These are phyloP conservation scores for Ottelia alismoides DNA, from an alignment of 106 monocot species.

Conservation along the genomic window DNA sequence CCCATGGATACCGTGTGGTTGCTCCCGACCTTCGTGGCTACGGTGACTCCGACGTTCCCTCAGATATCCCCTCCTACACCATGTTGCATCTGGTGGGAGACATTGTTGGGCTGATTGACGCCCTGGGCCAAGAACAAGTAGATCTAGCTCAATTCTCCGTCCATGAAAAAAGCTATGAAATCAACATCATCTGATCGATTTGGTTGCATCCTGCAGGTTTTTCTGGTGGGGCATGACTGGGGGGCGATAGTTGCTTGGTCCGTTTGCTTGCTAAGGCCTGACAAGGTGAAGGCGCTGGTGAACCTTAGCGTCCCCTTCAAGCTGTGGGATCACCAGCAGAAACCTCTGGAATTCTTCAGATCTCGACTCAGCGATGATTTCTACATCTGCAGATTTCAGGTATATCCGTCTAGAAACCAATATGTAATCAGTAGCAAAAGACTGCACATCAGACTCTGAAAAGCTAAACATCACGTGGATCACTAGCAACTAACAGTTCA, in stretches of 20 bases:
- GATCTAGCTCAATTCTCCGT: neutral
- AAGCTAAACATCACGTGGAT: too few species aligned
- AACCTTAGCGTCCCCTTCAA: too few species aligned
- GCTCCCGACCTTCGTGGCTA: constrained; percentile 57
- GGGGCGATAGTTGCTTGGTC: too few species aligned
- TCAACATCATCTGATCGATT: constrained; percentile 28
- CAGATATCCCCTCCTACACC: constrained; percentile 3
- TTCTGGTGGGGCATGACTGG: too few species aligned
- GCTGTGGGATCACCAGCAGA: constrained; percentile 10
- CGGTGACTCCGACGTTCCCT: constrained; percentile 25
- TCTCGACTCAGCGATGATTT: constrained; percentile 30
- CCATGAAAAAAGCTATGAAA: too few species aligned
- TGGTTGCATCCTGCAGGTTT: constrained; percentile 29
- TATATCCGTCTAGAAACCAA: neutral
- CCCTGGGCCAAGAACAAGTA: constrained; percentile 27
- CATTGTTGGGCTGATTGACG: constrained; percentile 23
- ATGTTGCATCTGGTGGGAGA: constrained; percentile 31
- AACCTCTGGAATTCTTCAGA: constrained; percentile 22
- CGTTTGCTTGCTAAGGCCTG: too few species aligned
- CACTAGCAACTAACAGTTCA: too few species aligned
- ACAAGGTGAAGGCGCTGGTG: too few species aligned
- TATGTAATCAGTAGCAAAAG: too few species aligned
- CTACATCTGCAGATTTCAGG: constrained; percentile 21
- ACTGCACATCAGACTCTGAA: too few species aligned
- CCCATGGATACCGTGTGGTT: too few species aligned